Evolutionary conservation across 2,329 filamentous ascomycete genomes (phyloP), one percentile per base, ranked within the genome.

Genomic region (Cyclaneusma minus): DNA sequence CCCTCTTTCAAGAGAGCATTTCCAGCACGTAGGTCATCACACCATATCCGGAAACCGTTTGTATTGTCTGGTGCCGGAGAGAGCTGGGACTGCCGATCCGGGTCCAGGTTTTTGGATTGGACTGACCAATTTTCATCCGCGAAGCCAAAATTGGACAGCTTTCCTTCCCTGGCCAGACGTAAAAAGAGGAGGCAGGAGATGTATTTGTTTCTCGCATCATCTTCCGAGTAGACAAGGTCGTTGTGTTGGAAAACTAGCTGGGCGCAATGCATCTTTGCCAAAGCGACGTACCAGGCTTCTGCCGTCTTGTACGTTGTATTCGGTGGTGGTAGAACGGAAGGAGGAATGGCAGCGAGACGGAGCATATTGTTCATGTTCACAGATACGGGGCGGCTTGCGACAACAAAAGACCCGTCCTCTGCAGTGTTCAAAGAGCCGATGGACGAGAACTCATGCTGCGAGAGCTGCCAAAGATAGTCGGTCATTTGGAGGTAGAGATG

Each of bases 201-300:
- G 27, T 56, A 58, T 30, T 60, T 59, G 14, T 50, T 52, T 4
- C 50, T 42, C 24, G 47, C 52, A 29, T 61, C 55, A 8, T 53
- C 49, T 13, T 46, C 52, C 2, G 44, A 41, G 0, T 31, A 27
- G 3, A 56, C 38, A 1, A 48, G 35, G 21, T 56, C 47, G 32
- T 59, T 57, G 25, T 47, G 50, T 34, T 60, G 53, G 28, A 54
- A 55, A 7, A 44, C 11, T 3, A 58, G 40, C 10, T 52, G 49
- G 13, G 32, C 29, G 14, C 30, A 16, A 10, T 31, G 28, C 25
- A 34, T 36, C 18, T 41, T 29, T 17, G 37, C 40, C 13, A 41
- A 16, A 5, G 23, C 19, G 3, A 28, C 18, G 11, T 38, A 35
- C 21, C 29, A 40, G 8, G 29, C 27, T 16, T 31, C 22, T 7